Percentiles rank a stretch among this genome's conserved stretches.
Evolutionary conservation across 768 basidiomycete genomes (phyloP).

Genomic region (Lactarius hengduanensis): DNA sequence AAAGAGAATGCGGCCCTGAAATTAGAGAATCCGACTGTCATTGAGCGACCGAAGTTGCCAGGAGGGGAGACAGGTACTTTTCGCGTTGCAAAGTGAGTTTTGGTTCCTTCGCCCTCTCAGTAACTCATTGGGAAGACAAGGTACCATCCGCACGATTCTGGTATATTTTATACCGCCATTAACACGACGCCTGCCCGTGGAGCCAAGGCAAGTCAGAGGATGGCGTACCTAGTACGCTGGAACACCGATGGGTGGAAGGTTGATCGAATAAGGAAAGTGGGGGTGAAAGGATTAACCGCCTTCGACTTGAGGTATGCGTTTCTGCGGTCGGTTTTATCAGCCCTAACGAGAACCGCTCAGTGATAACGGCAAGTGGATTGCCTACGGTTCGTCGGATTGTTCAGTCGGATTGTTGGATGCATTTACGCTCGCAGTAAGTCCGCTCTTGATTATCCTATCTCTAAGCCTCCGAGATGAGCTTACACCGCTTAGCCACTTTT

Average conservation of each 20-base stretch:
- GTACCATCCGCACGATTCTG: slow-evolving; percentile 52
- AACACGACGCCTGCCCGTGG: slow-evolving; percentile 67
- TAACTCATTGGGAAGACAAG: slow-evolving; percentile 39
- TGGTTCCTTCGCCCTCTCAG: not conserved
- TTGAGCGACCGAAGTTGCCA: slow-evolving; percentile 24
- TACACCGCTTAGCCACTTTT: slow-evolving; percentile 62
- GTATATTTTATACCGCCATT: slow-evolving; percentile 64
- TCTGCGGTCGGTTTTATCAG: not conserved
- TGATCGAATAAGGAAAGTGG: slow-evolving; percentile 65
- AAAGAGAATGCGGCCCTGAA: slow-evolving; percentile 35
- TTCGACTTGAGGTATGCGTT: slow-evolving; percentile 78
- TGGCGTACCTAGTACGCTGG: slow-evolving; percentile 72
- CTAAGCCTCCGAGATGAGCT: not conserved
- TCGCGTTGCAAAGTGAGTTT: slow-evolving; percentile 18
- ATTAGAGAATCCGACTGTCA: slow-evolving; percentile 17
- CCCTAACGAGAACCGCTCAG: slow-evolving; percentile 40
- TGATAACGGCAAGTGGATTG: slow-evolving; percentile 75
- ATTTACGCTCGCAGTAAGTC: slow-evolving; percentile 61
- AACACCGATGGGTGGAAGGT: slow-evolving; percentile 66
- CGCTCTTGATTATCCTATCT: not conserved
- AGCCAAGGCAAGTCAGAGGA: slow-evolving; percentile 51
- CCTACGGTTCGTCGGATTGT: slow-evolving; percentile 84
- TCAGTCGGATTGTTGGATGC: slow-evolving; percentile 84
- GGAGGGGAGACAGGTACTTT: slow-evolving; percentile 18
- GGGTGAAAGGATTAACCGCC: slow-evolving; percentile 78